Evolutionary conservation across 116 monocot genomes (phyloP), one percentile per base, ranked within the genome.

Genomic region (Trichopus zeylanicus): DNA sequence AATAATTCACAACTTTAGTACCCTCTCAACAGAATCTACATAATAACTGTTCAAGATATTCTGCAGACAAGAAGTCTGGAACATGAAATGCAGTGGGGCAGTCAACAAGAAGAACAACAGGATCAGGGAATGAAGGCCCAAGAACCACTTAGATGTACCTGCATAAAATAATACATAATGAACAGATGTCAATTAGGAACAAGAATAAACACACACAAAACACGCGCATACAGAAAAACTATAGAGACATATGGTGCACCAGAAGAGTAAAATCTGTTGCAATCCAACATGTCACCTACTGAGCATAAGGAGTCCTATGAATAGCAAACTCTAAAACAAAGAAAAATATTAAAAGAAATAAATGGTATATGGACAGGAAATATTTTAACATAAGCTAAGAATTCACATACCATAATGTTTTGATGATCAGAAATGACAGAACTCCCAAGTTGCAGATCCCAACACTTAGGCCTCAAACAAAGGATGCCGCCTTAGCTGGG

Each of bases 111-210:
- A 99, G 82, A 29, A 99, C 75, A 65, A 88, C 74, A 12, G 98
- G 98, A 12, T 88, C 98, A 72, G 83, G 80, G 28, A 69, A 33
- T 48, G 98, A 85, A 65, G 88, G 92, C 55, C 80, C 92, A 70
- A 99, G 82, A 57, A 99, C 98, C 88, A 53, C 66, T 70, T 66
- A 92, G 85, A 78, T 92, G 77, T 69, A 98, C 82, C 97, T 98
- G 70, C 24, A 72, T 26, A 22, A 65, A 25, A 63, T 29, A 28
- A 5, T n/a, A 22, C 16, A 49, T n/a, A n/a, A n/a, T 21, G 1
- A 49, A 16, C 42, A 12, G 0, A n/a, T 42, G 42, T 13, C 42
- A 2, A 42, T n/a, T 42, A n/a, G 42, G 0, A 16, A 4, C 12
- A 42, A n/a, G 42, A 42, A 42, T 42, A n/a, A n/a, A n/a, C n/a